Evolutionary conservation across 192 early-diverging fungal species (phyloP), one percentile per base, ranked within the genome.

Genomic region (Lunasporangiospora selenospora): DNA sequence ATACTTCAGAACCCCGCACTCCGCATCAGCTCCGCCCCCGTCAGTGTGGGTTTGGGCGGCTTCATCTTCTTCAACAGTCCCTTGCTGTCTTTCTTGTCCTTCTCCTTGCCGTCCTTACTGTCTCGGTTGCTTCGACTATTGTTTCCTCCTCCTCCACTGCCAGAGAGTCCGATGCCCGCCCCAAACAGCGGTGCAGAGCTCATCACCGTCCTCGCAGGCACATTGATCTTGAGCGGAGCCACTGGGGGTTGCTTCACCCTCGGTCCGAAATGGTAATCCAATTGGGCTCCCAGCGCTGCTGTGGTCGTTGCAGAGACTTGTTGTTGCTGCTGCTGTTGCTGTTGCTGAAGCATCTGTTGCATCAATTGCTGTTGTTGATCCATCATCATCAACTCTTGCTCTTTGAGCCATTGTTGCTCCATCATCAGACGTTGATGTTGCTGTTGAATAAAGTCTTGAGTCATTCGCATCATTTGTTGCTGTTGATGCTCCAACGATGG

Each of bases 61-160:
- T 73, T 73, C 47, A 73, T 44, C 54, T 73, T 73, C n/a, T 40
- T 18, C 39, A 73, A 42, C 12, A 73, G 7, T 1, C 59, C 60
- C 42, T 73, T 73, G 47, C 63, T 73, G 24, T 58, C 41, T 44
- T 58, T 58, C 21, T 43, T 44, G 26, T 58, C 34, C 54, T 63
- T 73, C 0, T 47, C 34, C 34, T 58, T 45, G 15, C 36, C 34
- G 21, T 58, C 37, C 16, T 31, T 27, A 10, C 21, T 34, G 9
- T 16, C 16, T 1, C 55, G 30, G 23, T 30, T 16, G 36, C 54
- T 44, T n/a, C n/a, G n/a, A n/a, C n/a, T n/a, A n/a, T n/a, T n/a
- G n/a, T n/a, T n/a, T n/a, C n/a, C n/a, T n/a, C n/a, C n/a, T n/a
- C n/a, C n/a, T n/a, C n/a, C n/a, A n/a, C n/a, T n/a, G n/a, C n/a